Base-by-base conservation (phyloP, 1,139 yeast genomes). In the Diutina siamensis region DNA sequence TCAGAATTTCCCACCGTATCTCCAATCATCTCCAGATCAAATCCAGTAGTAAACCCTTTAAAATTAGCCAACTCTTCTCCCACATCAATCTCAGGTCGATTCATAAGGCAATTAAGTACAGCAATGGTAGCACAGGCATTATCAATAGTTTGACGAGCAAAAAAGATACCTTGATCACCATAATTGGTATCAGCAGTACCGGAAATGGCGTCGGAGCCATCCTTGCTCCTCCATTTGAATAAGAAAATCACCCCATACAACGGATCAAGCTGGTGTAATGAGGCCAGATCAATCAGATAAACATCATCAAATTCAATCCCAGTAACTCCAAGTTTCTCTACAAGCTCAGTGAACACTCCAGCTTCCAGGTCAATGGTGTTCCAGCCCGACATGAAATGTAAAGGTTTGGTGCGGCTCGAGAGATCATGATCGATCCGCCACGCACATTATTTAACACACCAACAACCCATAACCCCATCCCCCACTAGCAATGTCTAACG, bases 41-140 rank as follows among this genome's bases (percentile, higher is more conserved):
- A 79, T 0, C 72, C 74, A 0, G 61, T 59, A 0, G 75, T 76
- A 57, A 81, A 81, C 45, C 63, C 61, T 49, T 67, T 68, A 58
- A 81, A 76, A 46, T 72, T 68, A 3, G 53, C 34, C 46, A 81
- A 60, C 44, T 73, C 78, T 0, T 63, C 60, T 0, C 88, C 87
- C 7, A 80, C 49, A 1, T 68, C 66, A 17, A 77, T 51, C 2
- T 57, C 61, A 2, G 61, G 58, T 35, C 58, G 57, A 48, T 71
- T 68, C 49, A 81, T 56, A 46, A 81, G 60, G 12, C 79, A 61
- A 48, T 80, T 78, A 48, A 81, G 62, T n/a, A 81, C 80, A 0
- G 88, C 88, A 55, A 78, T 85, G 1, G 88, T 81, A n/a, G 83
- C 88, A 60, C 88, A 81, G 1, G 88, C 86, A 55, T 81, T 79